Percentiles rank a stretch among this genome's conserved stretches.
Conservation (phyloP, 805 yeast species). For the Hanseniaspora guilliermondii region DNA sequence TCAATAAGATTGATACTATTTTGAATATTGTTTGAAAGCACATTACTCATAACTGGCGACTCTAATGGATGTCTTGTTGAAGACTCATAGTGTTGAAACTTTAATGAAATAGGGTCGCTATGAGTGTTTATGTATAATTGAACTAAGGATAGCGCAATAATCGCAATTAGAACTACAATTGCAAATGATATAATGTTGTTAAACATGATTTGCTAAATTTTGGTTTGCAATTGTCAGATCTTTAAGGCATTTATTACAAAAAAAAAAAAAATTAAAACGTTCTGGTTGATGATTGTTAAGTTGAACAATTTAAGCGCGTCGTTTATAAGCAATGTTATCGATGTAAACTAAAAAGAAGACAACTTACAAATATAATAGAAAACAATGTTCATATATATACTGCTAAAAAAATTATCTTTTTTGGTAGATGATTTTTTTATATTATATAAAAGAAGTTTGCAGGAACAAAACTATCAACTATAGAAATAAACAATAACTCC, state of each 20-base stretch:
- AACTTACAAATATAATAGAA: too few relatives aligned
- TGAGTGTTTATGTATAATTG: constrained; percentile 4
- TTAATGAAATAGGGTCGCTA: constrained; percentile 3
- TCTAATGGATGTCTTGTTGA: constrained; percentile 2
- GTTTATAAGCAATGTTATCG: too few relatives aligned
- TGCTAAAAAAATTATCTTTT: too few relatives aligned
- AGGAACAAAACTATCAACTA: too few relatives aligned
- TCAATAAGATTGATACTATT: constrained; percentile 10
- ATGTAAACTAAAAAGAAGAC: too few relatives aligned
- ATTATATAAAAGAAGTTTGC: too few relatives aligned
- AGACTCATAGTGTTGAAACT: constrained; percentile 11
- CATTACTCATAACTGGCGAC: constrained; percentile 10
- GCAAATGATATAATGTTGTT: too few relatives aligned
- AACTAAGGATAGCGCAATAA: neutral
- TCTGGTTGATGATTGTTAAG: neutral
- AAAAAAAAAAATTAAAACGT: neutral
- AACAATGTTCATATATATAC: too few relatives aligned
- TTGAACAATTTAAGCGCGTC: too few relatives aligned
- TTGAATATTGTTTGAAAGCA: constrained; percentile 5
- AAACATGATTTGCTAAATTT: neutral
- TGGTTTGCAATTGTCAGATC: neutral
- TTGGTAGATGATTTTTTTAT: too few relatives aligned
- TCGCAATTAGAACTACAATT: neutral
- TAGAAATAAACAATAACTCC: neutral
- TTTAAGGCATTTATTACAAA: neutral